Evolutionary conservation across 2,329 filamentous ascomycete species (phyloP).

Genomic region (Nemania sp.): DNA sequence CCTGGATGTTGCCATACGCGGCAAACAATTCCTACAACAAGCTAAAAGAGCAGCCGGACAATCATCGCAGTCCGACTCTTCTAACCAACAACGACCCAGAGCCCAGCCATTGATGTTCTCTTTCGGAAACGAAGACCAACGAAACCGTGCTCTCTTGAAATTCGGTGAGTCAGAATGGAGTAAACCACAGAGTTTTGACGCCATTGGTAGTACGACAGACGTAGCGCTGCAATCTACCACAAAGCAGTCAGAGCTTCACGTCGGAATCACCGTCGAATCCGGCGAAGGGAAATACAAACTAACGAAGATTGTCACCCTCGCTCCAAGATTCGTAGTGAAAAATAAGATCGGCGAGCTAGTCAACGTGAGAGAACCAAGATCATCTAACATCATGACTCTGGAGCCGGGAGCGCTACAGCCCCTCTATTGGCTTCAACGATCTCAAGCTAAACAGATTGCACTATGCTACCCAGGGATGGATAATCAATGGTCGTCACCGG

Average conservation of each 20-base stretch:
- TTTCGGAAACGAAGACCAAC: constrained; percentile 86
- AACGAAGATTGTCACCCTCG: constrained; percentile 93
- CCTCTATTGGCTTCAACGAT: constrained; percentile 88
- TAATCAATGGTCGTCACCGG: constrained; percentile 97
- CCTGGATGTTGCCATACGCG: constrained; percentile 85
- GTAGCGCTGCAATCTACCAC: constrained; percentile 81
- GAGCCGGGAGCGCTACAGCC: constrained; percentile 84
- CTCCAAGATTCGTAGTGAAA: constrained; percentile 92
- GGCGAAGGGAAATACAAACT: constrained; percentile 98
- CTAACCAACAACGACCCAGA: constrained; percentile 71
- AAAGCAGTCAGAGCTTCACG: constrained; percentile 84
- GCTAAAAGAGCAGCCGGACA: constrained; percentile 87
- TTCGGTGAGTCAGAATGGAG: constrained; percentile 95
- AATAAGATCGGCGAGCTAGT: constrained; percentile 92
- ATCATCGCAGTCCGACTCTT: constrained; percentile 65
- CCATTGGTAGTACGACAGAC: constrained; percentile 92
- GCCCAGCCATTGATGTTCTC: constrained; percentile 96
- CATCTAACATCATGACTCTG: constrained; percentile 84
- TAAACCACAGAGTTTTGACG: constrained; percentile 97
- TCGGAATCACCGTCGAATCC: constrained; percentile 88
- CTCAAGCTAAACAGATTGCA: constrained; percentile 86
- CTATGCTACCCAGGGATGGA: constrained; percentile 94
- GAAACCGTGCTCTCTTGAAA: constrained; percentile 89
- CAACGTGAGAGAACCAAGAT: constrained; percentile 90
- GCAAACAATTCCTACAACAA: constrained; percentile 88